These are phyloP conservation scores for Saccharomycopsis oosterbeekiorum DNA, from an alignment of 805 yeast genomes.

Conservation along the genomic window DNA sequence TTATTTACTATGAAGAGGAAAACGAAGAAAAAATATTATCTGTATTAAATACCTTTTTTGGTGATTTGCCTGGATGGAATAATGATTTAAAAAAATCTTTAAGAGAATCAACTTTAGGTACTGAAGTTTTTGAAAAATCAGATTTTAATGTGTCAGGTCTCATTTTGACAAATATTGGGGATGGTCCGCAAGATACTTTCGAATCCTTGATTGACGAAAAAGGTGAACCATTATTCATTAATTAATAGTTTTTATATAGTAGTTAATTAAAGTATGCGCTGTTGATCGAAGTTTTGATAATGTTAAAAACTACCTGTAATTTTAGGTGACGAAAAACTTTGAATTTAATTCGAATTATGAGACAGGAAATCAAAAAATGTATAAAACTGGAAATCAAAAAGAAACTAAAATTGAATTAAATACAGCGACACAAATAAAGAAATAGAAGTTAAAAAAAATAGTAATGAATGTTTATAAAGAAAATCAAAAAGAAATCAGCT, in stretches of 20 bases:
- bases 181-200: constrained; percentile 63
- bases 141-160: constrained; percentile 51
- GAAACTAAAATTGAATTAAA: background rate
- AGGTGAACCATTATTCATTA: constrained; percentile 41
- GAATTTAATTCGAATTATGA: too few relatives aligned
- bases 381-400: background rate
- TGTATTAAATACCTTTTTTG: constrained; percentile 51
- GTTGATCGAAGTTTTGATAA: too few relatives aligned
- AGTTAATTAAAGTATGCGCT: too few relatives aligned
- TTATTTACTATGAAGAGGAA: constrained; percentile 72
- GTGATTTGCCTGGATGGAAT: constrained; percentile 58
- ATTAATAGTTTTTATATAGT: background rate
- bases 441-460: background rate
- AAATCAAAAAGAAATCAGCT: background rate
- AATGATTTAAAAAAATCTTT: constrained; percentile 20
- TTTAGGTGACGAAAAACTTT: background rate
- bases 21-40: constrained; percentile 70
- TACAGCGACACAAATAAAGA: background rate
- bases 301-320: too few relatives aligned
- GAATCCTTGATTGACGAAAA: constrained; percentile 46
- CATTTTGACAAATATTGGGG: constrained; percentile 78
- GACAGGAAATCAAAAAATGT: too few relatives aligned
- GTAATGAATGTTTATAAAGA: background rate
- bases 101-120: constrained; percentile 21
- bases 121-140: constrained; percentile 33